Base-by-base conservation (phyloP, 805 yeast genomes). In the Ogataea glucozyma region DNA sequence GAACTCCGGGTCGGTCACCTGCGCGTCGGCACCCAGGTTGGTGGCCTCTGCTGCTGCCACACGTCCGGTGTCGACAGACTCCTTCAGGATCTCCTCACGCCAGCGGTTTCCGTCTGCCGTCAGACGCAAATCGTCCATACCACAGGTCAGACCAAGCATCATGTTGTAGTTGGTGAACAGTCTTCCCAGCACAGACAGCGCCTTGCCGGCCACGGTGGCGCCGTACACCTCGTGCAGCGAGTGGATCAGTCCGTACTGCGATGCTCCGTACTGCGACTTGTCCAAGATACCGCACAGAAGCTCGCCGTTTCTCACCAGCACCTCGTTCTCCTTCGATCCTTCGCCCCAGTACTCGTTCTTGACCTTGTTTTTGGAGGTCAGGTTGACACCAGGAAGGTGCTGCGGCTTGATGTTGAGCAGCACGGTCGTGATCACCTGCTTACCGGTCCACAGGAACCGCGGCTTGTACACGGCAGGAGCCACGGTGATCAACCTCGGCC, bases 191-290 rank as follows among this genome's bases (percentile, higher is more conserved):
- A 91, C 95, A 38, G 95, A 85, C 37, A 93, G 72, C 5, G 93
- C 77, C 60, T 86, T 84, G 47, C 97, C 97, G 16, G 98, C 97
- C 57, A 83, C 78, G 38, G 77, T 79, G 9, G 97, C 83, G 11
- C 99, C 99, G 65, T 91, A 93, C 14, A 93, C 85, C 70, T 93
- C 99, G 61, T 90, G 97, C 51, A 93, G 73, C 9, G 99, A 88
- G 65, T 93, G 99, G 30, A 93, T 96, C 48, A 93, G 73, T 76
- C 99, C 99, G 62, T 85, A 90, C 61, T 90, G 89, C 31, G 97
- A 82, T 21, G 99, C 95, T 72, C 99, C 99, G 65, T 93, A 95
- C 69, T 93, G 99, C 21, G 97, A 89, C 68, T 93, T 93, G 71
- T 93, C 99, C 49, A 93, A 75, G 48, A 93, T 88, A 76, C 99